Conservation (phyloP, 257 asterid species). For the Catharanthus roseus region DNA sequence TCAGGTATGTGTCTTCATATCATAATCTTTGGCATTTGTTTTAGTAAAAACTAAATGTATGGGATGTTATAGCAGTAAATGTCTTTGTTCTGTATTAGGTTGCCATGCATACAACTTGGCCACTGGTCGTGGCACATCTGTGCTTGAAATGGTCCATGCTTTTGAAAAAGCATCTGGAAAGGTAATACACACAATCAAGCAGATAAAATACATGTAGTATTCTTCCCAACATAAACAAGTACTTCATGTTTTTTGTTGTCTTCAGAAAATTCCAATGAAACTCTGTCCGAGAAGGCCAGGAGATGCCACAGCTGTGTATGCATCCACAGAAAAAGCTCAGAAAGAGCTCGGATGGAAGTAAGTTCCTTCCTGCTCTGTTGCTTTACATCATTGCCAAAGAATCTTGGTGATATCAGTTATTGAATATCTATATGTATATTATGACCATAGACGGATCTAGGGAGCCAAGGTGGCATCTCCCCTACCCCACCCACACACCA, state of each 20-base stretch:
- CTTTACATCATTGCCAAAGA: background rate
- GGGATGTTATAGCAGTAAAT: background rate
- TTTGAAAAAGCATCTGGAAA: conserved; percentile 77
- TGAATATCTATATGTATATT: too few species aligned
- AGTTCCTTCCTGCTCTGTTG: conserved; percentile 20
- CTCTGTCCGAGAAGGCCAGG: conserved; percentile 85
- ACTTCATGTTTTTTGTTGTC: background rate
- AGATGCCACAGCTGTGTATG: conserved; percentile 93
- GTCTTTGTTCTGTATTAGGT: conserved; percentile 32
- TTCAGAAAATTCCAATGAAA: conserved; percentile 71
- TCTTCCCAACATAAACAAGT: background rate
- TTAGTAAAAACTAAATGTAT: background rate
- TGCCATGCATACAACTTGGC: conserved; percentile 90
- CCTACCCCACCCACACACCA: too few species aligned
- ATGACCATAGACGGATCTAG: too few species aligned
- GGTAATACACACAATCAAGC: conserved; percentile 32
- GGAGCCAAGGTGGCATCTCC: too few species aligned
- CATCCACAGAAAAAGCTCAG: conserved; percentile 73
- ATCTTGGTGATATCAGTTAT: too few species aligned
- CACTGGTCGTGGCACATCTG: conserved; percentile 87
- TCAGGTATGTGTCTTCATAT: conserved; percentile 33
- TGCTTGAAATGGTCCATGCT: conserved; percentile 87
- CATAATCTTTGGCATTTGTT: background rate
- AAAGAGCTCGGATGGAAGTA: conserved; percentile 94
- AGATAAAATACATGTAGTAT: too few species aligned